Conservation (phyloP, 2,329 filamentous ascomycete genomes). For the Ophiostoma quercus region DNA sequence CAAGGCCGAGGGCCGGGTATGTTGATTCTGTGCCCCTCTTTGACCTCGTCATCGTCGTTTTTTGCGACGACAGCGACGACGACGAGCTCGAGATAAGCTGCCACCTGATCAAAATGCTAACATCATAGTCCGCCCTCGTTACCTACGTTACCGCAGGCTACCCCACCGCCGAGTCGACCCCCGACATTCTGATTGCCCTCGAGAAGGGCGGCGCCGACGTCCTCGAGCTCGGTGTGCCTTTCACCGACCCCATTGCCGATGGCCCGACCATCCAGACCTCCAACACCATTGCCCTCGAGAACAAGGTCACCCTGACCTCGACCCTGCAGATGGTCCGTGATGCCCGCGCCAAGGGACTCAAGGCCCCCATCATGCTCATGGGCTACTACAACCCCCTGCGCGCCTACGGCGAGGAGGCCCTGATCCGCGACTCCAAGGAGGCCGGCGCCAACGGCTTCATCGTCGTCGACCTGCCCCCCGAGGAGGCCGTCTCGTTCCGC, state of each 20-base stretch:
- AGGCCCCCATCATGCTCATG: conserved; percentile 85
- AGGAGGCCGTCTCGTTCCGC: conserved; percentile 91
- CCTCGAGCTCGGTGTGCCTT: conserved; percentile 92
- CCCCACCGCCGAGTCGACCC: conserved; percentile 74
- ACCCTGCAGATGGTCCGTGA: conserved; percentile 79
- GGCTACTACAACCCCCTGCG: conserved; percentile 98
- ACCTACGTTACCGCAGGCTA: conserved; percentile 96
- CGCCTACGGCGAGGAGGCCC: conserved; percentile 85
- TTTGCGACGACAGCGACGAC: background rate
- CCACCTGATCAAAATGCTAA: background rate
- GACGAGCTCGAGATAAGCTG: background rate
- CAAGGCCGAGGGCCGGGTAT: conserved; percentile 55
- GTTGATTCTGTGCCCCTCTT: background rate
- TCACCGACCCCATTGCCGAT: conserved; percentile 97
- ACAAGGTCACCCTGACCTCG: conserved; percentile 77
- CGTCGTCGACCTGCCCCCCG: conserved; percentile 88
- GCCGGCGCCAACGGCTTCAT: conserved; percentile 95
- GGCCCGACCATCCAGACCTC: conserved; percentile 94
- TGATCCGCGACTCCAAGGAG: conserved; percentile 76
- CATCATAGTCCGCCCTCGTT: conserved; percentile 68
- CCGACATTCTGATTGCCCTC: conserved; percentile 79
- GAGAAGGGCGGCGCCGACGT: conserved; percentile 91
- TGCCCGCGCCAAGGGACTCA: conserved; percentile 70
- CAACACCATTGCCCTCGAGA: conserved; percentile 83
- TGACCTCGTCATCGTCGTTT: background rate